Evolutionary conservation across 176 grass and related monocot species (phyloP), one percentile per base, ranked within the genome.

Genomic region (Canna indica): DNA sequence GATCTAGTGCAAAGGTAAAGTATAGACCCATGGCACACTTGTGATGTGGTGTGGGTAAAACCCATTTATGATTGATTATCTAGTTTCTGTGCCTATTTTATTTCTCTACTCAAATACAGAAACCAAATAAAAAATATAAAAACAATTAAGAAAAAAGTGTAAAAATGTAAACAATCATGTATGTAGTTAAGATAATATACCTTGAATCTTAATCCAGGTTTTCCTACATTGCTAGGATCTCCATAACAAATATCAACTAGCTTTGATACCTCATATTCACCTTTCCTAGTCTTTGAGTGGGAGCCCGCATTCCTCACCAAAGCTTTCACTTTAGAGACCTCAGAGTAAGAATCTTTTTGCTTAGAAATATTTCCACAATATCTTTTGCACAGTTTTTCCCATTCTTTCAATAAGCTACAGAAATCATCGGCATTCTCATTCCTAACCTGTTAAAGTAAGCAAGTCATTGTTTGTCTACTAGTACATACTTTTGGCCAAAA

Each of bases 201-300:
- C 92, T 96, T 96, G 42, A 96, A 96, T 70, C 85, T 81, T 74
- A 96, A 75, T 68, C 79, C 84, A 52, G 34, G 83, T 32, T 79
- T 87, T 38, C 64, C 62, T 76, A 72, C 54, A 68, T 76, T 82
- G 74, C 76, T 89, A n/a, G 85, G 88, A 82, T 96, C 92, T 79
- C 88, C 88, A 59, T 85, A 91, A 73, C 92, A 96, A 71, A 96
- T 85, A 81, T 89, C 85, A 88, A 91, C 83, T 59, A 96, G 28
- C 74, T 87, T 85, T 66, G 66, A 87, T 67, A 91, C 86, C 85
- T 91, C 92, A 60, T 83, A 88, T 73, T 91, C 92, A 76, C 67
- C 85, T 68, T 77, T 53, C 46, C 75, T 30, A 17, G 36, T 56
- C 25, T 78, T 71, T 69, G 79, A 83, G 69, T 61, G 48, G 47